A percentile compares a stretch with the other conserved stretches of the same genome.
phyloP scores from a whole-genome alignment of 345 rosid species.

The Sapria himalayana region DNA sequence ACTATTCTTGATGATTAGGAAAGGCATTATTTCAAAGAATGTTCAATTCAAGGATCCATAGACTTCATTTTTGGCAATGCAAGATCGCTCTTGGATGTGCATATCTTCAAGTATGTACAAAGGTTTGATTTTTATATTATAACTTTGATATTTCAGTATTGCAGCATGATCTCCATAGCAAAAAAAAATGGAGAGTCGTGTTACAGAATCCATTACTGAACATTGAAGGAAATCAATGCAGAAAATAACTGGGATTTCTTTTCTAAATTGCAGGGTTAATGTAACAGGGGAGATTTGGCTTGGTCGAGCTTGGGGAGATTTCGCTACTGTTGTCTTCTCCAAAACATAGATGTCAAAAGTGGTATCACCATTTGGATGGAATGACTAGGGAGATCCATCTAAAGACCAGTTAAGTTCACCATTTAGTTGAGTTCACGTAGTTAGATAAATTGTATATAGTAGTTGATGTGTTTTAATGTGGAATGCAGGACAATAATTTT shows the following conservation, averaged over 20 bases:
- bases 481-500: constrained; percentile 41
- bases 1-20: constrained; percentile 60
- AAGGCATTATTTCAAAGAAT: constrained; percentile 45
- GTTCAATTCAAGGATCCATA: constrained; percentile 72
- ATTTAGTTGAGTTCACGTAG: not conserved
- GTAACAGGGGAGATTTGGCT: constrained; percentile 58
- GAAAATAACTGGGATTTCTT: constrained; percentile 50
- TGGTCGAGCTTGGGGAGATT: constrained; percentile 56
- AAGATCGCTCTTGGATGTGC: constrained; percentile 41
- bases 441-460: not conserved
- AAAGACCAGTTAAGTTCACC: constrained; percentile 24
- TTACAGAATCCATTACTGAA: constrained; percentile 36
- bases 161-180: constrained; percentile 29
- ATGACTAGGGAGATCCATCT: constrained; percentile 39
- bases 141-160: constrained; percentile 12
- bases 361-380: constrained; percentile 46
- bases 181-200: constrained; percentile 9
- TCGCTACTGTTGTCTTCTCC: constrained; percentile 45
- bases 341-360: constrained; percentile 39
- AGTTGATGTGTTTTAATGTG: not conserved
- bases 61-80: constrained; percentile 70
- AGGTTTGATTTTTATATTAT: not conserved
- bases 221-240: constrained; percentile 24
- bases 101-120: not conserved
- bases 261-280: constrained; percentile 30